phyloP scores from a whole-genome alignment of 176 grass and related monocot species.

The Leersia perrieri region DNA sequence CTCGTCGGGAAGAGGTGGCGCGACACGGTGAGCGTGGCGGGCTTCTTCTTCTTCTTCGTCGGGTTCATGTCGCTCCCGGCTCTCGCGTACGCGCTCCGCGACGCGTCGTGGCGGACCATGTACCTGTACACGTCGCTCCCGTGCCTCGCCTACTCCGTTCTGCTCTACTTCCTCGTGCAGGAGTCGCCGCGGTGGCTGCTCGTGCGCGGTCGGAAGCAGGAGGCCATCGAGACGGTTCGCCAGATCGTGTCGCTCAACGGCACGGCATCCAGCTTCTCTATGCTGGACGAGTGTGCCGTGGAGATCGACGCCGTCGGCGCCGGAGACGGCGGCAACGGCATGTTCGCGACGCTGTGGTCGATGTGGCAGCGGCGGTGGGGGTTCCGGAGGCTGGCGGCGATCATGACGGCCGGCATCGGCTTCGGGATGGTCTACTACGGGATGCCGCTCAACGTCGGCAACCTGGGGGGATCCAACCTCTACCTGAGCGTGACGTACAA shows the following conservation, averaged over 20 bases:
- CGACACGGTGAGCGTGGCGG: slow-evolving; percentile 55
- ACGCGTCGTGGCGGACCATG: slow-evolving; percentile 61
- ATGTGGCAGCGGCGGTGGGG: slow-evolving; percentile 72
- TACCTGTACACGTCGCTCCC: slow-evolving; percentile 79
- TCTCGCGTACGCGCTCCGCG: slow-evolving; percentile 54
- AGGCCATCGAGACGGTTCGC: slow-evolving; percentile 63
- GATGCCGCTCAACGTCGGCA: slow-evolving; percentile 86
- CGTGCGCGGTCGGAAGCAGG: slow-evolving; percentile 67
- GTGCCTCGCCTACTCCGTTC: slow-evolving; percentile 51
- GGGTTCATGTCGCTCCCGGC: slow-evolving; percentile 84
- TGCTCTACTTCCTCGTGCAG: slow-evolving; percentile 49
- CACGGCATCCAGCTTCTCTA: slow-evolving; percentile 77
- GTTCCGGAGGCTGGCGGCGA: slow-evolving; percentile 49
- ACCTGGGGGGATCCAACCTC: slow-evolving; percentile 68
- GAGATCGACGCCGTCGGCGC: neutral
- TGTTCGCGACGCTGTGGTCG: slow-evolving; percentile 45
- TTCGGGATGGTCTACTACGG: slow-evolving; percentile 84
- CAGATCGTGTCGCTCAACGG: slow-evolving; percentile 49
- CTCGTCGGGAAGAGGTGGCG: slow-evolving; percentile 78
- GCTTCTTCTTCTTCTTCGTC: slow-evolving; percentile 70
- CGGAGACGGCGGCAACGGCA: neutral
- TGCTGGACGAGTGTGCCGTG: slow-evolving; percentile 40
- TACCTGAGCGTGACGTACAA: slow-evolving; percentile 84
- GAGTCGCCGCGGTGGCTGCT: slow-evolving; percentile 95
- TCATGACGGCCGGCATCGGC: slow-evolving; percentile 58